Evolutionary conservation across 148 eudicot species (phyloP), one percentile per base, ranked within the genome.

Genomic region (Heliamphora exappendiculata): DNA sequence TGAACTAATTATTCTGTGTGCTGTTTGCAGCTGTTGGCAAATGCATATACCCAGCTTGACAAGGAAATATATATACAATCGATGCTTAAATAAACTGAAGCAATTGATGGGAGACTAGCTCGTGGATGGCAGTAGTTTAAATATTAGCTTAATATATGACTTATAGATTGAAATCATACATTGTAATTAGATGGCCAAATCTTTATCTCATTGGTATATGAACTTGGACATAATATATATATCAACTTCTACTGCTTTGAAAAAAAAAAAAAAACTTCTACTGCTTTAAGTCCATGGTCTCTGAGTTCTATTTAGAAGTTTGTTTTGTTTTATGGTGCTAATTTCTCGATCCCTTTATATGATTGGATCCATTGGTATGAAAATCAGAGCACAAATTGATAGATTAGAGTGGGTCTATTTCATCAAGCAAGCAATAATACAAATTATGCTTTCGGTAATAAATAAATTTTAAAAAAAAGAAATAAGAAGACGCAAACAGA

Each of bases 11-110:
- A 22, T 69, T 49, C 14, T 31, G 13, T 28, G 55, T 28, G 51
- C 19, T 45, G 19, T 69, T 69, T 69, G 73, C 73, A 69, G 73
- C 73, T 47, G 73, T 17, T 69, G 55, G 8, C 11, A 14, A 6
- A 44, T 69, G 73, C 55, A 2, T 69, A 3, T 69, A 69, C 28
- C 34, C 20, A 14, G 67, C 67, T 68, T 68, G 54, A 44, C 39
- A 41, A 31, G 41, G 39, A 19, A 54, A 54, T n/a, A 10, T 3
- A 26, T 28, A 28, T 28, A 28, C 26, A 28, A 59, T 29, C 34
- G 39, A 16, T 66, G 11, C 0, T 14, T n/a, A 11, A 67, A 67
- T 69, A 69, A 69, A 16, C 24, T 28, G 22, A 29, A 47, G n/a
- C 49, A 45, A 26, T 69, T 24, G n/a, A 47, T 36, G 45, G 65